Base-by-base conservation (phyloP, 805 yeast genomes). In the Metschnikowia peoriensis region DNA sequence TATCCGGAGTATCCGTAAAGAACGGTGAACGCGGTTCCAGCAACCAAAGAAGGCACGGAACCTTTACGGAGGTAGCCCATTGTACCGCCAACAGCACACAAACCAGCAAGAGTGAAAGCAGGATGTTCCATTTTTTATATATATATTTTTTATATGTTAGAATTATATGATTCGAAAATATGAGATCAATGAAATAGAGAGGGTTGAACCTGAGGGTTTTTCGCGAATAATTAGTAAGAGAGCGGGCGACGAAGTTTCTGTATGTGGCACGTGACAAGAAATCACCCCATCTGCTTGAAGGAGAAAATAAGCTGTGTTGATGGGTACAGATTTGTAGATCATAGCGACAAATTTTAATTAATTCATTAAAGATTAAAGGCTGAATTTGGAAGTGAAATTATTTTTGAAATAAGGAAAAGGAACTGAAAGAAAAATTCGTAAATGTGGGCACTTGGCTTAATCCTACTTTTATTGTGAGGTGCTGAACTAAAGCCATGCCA, bases 21-120 rank as follows among this genome's bases (percentile, higher is more conserved):
- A 2, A 80, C 73, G 12, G 87, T 77, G 56, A 88, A 73, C 1
- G 83, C 69, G 9, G 81, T 57, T 39, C 97, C 97, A 1, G 93
- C 96, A 45, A 83, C 71, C 50, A 92, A 76, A 0, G 97, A 89
- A 22, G 96, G 96, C 38, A 85, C 64, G 1, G 96, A 88, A 11
- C 86, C 81, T 61, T 87, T 86, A 59, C 78, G 80, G 69, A 70
- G 62, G 68, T 73, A 88, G 39, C 94, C 94, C 70, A 83, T 79
- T 39, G 81, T 57, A 46, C 94, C 96, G 49, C 94, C 94, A 49
- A 81, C 66, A 50, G 85, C 77, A 61, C 87, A 76, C 56, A 87
- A 78, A 12, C 84, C 88, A 27, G 90, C 82, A 60, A 88, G 76
- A 17, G 92, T 84, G 61, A 76, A 82, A 49, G 89, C 83, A 51